Evolutionary conservation across 2,329 filamentous ascomycete genomes (phyloP).

Genomic region (Aspergillus fumigatus): DNA sequence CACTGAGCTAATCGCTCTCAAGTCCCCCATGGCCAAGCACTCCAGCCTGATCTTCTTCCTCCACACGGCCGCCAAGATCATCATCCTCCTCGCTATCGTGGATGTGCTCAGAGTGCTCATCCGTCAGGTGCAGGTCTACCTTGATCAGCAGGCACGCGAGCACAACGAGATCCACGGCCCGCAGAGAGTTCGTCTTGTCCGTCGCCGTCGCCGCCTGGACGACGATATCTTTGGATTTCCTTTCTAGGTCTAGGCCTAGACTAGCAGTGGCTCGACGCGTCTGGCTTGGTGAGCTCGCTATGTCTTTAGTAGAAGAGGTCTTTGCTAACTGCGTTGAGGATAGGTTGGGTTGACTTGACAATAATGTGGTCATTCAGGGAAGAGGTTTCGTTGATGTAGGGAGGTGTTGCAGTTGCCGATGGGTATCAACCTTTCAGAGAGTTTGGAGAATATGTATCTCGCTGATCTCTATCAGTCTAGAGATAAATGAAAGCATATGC

Average conservation of each 20-base stretch:
- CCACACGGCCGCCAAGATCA: background rate
- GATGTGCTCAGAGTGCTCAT: background rate
- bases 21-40: background rate
- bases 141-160: background rate
- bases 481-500: background rate
- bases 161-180: background rate
- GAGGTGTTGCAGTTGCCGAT: background rate
- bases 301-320: background rate
- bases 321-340: background rate
- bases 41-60: background rate
- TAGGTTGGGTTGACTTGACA: background rate
- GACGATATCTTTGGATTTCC: background rate
- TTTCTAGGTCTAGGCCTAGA: background rate
- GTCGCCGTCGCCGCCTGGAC: background rate
- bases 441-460: background rate
- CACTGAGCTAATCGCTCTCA: background rate
- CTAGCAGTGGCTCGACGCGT: background rate
- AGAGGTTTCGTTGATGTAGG: background rate
- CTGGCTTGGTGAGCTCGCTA: background rate
- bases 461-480: background rate
- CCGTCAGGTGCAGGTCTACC: background rate
- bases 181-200: background rate
- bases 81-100: background rate
- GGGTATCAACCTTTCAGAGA: background rate
- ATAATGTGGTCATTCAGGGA: background rate